Evolutionary conservation across 2,329 filamentous ascomycete species (phyloP), one percentile per base, ranked within the genome.

Genomic region (Chrysoporthe cubensis): DNA sequence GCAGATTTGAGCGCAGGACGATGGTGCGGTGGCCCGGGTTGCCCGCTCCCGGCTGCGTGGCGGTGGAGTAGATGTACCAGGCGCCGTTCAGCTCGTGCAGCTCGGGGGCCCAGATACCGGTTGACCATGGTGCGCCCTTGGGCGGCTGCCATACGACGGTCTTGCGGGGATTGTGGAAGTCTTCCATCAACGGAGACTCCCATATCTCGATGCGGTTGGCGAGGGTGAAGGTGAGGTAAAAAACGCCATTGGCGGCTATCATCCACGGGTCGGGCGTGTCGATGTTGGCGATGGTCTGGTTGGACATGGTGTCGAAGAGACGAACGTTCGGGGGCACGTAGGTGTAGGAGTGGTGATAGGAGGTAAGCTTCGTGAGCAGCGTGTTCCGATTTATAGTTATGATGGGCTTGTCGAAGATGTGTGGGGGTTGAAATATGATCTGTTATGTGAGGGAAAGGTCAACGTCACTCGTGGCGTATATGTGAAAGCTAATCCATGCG

Each of bases 61-160:
- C 62, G 44, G 65, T 67, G 2, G 68, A 56, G 43, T 69, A 69
- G 40, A 69, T 63, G 40, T 69, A 69, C 68, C 68, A 69, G 14
- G 40, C 34, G 11, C 68, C 68, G 42, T 67, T 67, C 13, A 69
- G 62, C 14, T 58, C 40, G 52, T 69, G 66, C 1, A 87, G 78
- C 76, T 87, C 85, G 0, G 85, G 85, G 0, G 85, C 85, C 85
- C 85, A 87, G 43, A 69, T 46, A 16, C 67, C 68, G 8, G 65
- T 58, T 2, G 58, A 65, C 65, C 65, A 69, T 1, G 62, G 62
- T 21, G 68, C 54, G 44, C 62, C 68, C 3, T 62, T 58, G 26
- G 59, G 43, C n/a, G 68, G 68, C 18, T 69, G 61, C 66, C 68
- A 69, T 3, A 67, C 52, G 44, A 67, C 58, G 21, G 65, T 52